phyloP scores from a whole-genome alignment of 208 protist species.

The Crithidia sp. region DNA sequence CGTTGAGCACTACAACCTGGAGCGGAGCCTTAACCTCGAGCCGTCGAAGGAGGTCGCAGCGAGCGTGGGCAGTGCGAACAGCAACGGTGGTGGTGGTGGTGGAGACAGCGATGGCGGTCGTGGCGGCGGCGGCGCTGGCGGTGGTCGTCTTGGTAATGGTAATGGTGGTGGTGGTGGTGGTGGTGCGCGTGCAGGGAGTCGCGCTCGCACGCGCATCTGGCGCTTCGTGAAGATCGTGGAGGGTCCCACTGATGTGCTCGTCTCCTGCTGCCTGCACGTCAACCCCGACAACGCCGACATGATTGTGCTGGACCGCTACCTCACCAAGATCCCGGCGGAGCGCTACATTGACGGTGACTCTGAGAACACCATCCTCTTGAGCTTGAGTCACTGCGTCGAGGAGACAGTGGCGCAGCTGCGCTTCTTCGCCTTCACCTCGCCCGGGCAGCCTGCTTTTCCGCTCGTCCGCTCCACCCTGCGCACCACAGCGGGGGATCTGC shows the following conservation, averaged over 20 bases:
- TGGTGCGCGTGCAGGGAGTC: background rate
- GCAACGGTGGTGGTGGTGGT: background rate
- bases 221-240: slow-evolving; percentile 89
- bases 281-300: slow-evolving; percentile 19
- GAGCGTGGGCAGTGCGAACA: background rate
- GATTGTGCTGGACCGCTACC: slow-evolving; percentile 68
- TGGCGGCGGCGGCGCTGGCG: too few species aligned
- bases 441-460: slow-evolving; percentile 16
- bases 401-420: slow-evolving; percentile 62
- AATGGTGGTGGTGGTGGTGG: slow-evolving; percentile 1
- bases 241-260: slow-evolving; percentile 80
- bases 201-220: slow-evolving; percentile 23
- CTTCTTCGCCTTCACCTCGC: slow-evolving; percentile 40
- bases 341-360: slow-evolving; percentile 74
- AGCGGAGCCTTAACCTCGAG: slow-evolving; percentile 37
- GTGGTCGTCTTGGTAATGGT: background rate
- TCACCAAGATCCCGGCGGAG: slow-evolving; percentile 72
- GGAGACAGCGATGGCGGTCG: background rate
- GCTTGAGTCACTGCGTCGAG: slow-evolving; percentile 55
- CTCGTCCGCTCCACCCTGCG: slow-evolving; percentile 38
- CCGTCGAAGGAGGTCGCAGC: slow-evolving; percentile 11
- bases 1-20: slow-evolving; percentile 84
- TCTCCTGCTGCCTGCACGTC: slow-evolving; percentile 74
- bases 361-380: slow-evolving; percentile 56
- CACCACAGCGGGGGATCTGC: slow-evolving; percentile 26